phyloP scores from a whole-genome alignment of 2,329 filamentous ascomycete genomes.

The Lecanosticta acicola region DNA sequence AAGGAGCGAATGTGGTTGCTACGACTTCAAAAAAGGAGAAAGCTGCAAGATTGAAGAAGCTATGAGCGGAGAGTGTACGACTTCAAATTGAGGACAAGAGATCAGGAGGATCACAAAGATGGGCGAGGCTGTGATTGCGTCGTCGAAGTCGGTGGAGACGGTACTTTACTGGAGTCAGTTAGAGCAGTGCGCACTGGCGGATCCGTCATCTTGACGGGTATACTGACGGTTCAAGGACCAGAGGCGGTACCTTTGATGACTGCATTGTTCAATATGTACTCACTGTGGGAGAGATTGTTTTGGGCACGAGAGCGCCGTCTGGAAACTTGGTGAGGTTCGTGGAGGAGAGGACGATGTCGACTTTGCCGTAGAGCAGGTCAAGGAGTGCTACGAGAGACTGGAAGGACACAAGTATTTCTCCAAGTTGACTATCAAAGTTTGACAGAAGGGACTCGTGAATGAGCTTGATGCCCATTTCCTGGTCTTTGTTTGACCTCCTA shows the following conservation, averaged over 20 bases:
- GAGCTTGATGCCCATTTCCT: neutral
- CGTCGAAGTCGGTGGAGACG: constrained; percentile 54
- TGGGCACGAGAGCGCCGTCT: constrained; percentile 17
- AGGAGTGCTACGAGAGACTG: constrained; percentile 29
- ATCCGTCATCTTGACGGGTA: constrained; percentile 25
- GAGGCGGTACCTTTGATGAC: constrained; percentile 16
- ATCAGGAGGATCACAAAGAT: constrained; percentile 41
- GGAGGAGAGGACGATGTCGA: constrained; percentile 30
- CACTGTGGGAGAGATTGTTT: constrained; percentile 17
- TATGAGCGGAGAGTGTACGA: constrained; percentile 52
- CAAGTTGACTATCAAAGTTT: constrained; percentile 19
- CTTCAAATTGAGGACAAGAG: constrained; percentile 46
- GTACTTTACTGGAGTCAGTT: constrained; percentile 25
- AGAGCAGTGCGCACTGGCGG: constrained; percentile 37
- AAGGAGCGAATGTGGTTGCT: constrained; percentile 50
- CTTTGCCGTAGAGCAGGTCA: constrained; percentile 31
- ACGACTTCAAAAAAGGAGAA: constrained; percentile 49
- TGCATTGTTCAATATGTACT: constrained; percentile 11
- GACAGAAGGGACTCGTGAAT: too few species aligned
- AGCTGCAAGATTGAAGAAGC: constrained; percentile 31
- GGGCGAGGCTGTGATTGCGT: constrained; percentile 54
- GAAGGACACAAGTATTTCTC: constrained; percentile 31
- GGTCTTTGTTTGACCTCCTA: neutral
- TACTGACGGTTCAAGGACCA: constrained; percentile 7
- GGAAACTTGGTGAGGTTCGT: constrained; percentile 17